Evolutionary conservation across 2,329 filamentous ascomycete genomes (phyloP).

Genomic region (Aureobasidium melanogenum): DNA sequence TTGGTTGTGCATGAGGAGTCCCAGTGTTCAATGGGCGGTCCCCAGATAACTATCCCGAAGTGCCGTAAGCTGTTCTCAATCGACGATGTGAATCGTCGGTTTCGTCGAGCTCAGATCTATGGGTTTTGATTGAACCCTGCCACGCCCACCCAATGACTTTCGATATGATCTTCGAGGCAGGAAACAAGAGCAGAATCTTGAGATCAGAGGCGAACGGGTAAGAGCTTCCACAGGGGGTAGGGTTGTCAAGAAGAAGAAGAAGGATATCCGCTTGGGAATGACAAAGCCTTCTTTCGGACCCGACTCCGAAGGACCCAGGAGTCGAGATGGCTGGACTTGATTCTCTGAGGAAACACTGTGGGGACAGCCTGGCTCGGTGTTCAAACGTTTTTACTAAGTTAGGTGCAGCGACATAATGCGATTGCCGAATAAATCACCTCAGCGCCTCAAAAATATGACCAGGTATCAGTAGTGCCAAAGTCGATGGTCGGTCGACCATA

Average conservation of each 20-base stretch:
- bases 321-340: background rate
- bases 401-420: background rate
- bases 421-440: background rate
- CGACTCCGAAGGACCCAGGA: background rate
- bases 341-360: background rate
- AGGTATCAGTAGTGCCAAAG: too few relatives aligned
- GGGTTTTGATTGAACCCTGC: background rate
- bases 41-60: background rate
- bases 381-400: background rate
- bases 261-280: constrained; percentile 5
- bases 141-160: background rate
- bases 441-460: too few relatives aligned
- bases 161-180: background rate
- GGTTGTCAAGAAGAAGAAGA: background rate
- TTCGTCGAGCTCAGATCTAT: background rate
- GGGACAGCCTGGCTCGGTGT: background rate
- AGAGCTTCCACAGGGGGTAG: background rate
- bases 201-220: background rate
- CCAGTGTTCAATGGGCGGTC: background rate
- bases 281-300: constrained; percentile 7
- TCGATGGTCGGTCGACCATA: background rate
- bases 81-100: constrained; percentile 6
- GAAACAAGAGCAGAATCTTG: background rate
- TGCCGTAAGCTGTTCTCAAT: background rate
- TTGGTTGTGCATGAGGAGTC: background rate